Conservation (phyloP, 2,329 filamentous ascomycete species). For the Fusarium camptoceras region DNA sequence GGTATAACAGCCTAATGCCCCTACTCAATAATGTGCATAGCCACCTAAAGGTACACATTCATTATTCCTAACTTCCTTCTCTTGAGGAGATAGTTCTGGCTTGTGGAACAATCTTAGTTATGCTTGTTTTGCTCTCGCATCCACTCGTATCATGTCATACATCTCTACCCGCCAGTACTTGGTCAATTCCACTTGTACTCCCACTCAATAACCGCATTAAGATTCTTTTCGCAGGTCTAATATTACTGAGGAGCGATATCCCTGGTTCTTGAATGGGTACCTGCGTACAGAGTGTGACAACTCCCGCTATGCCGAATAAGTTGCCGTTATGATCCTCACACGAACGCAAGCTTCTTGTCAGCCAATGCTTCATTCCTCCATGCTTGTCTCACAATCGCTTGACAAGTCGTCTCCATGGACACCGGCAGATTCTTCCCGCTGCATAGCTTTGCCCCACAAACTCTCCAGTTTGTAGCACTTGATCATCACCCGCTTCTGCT, state of each 20-base stretch:
- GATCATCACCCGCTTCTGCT: constrained; percentile 34
- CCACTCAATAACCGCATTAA: not conserved
- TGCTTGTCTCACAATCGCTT: constrained; percentile 28
- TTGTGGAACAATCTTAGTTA: not conserved
- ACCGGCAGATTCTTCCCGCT: constrained; percentile 1
- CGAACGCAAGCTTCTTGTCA: not conserved
- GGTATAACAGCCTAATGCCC: not conserved
- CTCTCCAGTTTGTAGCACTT: constrained; percentile 34
- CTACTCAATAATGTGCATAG: not conserved
- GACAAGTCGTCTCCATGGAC: constrained; percentile 26
- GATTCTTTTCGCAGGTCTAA: not conserved
- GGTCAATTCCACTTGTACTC: constrained; percentile 9
- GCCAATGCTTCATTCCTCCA: constrained; percentile 12
- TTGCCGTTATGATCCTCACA: not conserved
- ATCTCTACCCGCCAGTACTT: not conserved
- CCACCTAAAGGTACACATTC: not conserved
- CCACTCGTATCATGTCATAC: constrained; percentile 24
- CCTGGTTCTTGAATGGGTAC: constrained; percentile 9
- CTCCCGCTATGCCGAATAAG: not conserved
- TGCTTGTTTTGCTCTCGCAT: constrained; percentile 5
- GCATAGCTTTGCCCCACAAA: constrained; percentile 33
- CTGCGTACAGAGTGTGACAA: constrained; percentile 30
- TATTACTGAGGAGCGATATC: not conserved
- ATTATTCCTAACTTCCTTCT: not conserved
- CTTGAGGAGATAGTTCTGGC: not conserved